Evolutionary conservation across 2,329 filamentous ascomycete genomes (phyloP).

Genomic region (Botrytis pseudocinerea): DNA sequence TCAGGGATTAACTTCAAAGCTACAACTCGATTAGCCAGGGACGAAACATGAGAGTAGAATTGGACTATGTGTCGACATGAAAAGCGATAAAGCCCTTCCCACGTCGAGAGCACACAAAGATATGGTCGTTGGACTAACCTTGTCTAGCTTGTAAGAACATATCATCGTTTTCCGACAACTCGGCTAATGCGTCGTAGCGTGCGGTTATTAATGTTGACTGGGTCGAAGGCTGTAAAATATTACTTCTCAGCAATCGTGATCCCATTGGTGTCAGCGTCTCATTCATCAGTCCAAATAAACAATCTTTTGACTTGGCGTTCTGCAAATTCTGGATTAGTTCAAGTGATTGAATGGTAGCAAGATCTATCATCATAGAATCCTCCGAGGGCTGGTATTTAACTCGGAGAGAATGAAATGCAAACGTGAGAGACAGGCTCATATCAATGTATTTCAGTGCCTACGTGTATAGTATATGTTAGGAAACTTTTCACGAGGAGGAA

Average conservation of each 20-base stretch:
- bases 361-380: conserved; percentile 93
- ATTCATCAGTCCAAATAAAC: conserved; percentile 82
- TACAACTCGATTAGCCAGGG: conserved; percentile 36
- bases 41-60: background rate
- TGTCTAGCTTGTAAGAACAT: conserved; percentile 78
- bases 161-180: conserved; percentile 78
- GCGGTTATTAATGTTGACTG: conserved; percentile 63
- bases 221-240: conserved; percentile 85
- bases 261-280: conserved; percentile 89
- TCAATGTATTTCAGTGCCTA: conserved; percentile 83
- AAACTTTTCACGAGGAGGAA: background rate
- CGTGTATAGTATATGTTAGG: conserved; percentile 20
- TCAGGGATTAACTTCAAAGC: conserved; percentile 76
- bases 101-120: background rate
- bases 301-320: conserved; percentile 74
- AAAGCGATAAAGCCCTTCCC: background rate
- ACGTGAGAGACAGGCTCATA: conserved; percentile 64
- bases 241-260: conserved; percentile 76
- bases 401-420: conserved; percentile 76
- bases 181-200: conserved; percentile 80
- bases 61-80: background rate
- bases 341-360: conserved; percentile 80
- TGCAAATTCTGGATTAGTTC: conserved; percentile 89
- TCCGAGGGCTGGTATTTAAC: conserved; percentile 87
- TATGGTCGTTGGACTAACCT: conserved; percentile 47